phyloP scores from a whole-genome alignment of 257 asterid species.

The Mentha longifolia region DNA sequence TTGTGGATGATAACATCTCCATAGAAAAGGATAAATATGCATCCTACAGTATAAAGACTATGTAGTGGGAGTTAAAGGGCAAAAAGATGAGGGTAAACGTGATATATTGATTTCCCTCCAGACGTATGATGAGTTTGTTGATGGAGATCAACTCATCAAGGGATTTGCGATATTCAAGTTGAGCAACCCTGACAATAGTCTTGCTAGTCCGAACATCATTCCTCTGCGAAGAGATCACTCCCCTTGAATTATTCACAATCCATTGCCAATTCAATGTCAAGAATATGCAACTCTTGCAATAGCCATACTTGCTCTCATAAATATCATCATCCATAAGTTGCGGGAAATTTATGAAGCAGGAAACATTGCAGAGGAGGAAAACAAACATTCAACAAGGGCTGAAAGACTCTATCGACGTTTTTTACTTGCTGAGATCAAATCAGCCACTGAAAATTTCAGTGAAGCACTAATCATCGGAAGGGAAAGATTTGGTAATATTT shows the following conservation, averaged over 20 bases:
- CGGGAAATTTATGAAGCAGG: slow-evolving; percentile 33
- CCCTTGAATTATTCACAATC: too few species aligned
- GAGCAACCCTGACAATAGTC: slow-evolving; percentile 54
- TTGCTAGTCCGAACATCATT: slow-evolving; percentile 35
- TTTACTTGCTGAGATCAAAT: slow-evolving; percentile 46
- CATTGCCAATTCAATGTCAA: too few species aligned
- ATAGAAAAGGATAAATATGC: slow-evolving; percentile 41
- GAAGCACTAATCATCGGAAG: neutral
- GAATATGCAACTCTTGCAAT: slow-evolving; percentile 38
- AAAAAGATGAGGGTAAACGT: slow-evolving; percentile 17
- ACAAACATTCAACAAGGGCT: slow-evolving; percentile 27
- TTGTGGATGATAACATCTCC: slow-evolving; percentile 39
- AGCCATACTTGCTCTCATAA: slow-evolving; percentile 32
- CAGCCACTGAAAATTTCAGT: slow-evolving; percentile 12
- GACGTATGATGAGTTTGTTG: slow-evolving; percentile 11
- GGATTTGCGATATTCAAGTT: slow-evolving; percentile 40
- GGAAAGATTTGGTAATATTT: slow-evolving; percentile 33
- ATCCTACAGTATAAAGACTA: slow-evolving; percentile 43
- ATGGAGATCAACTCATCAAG: neutral
- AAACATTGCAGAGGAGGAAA: slow-evolving; percentile 36
- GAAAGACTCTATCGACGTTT: slow-evolving; percentile 41
- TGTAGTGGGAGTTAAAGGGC: slow-evolving; percentile 32
- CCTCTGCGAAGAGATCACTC: neutral
- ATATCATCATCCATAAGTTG: slow-evolving; percentile 32
- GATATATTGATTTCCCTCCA: slow-evolving; percentile 9